A percentile compares a stretch with the other conserved stretches of the same genome.
phyloP scores from a whole-genome alignment of 1,284 basidiomycete genomes.

The Trichosporon sp. region DNA sequence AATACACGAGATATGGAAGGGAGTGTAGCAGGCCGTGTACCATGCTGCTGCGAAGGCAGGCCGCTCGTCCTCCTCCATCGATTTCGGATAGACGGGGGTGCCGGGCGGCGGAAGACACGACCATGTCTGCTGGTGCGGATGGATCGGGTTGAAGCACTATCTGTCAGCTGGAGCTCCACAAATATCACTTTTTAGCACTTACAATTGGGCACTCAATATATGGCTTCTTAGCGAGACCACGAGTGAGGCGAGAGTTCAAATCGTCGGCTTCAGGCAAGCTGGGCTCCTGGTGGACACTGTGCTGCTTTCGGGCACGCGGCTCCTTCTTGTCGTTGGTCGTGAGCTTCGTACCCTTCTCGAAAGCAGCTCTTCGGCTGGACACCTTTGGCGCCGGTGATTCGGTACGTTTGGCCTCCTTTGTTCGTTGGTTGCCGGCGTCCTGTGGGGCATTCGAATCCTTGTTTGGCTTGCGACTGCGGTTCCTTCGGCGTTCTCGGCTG shows the following conservation, averaged over 20 bases:
- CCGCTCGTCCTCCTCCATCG: conserved; percentile 20
- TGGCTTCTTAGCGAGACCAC: conserved; percentile 37
- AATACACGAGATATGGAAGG: conserved; percentile 51
- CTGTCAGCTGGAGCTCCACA: background rate
- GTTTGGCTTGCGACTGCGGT: conserved; percentile 4
- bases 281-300: background rate
- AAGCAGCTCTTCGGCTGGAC: conserved; percentile 32
- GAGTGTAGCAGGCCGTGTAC: conserved; percentile 45
- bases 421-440: background rate
- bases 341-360: conserved; percentile 26
- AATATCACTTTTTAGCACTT: conserved; percentile 14
- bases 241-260: conserved; percentile 38
- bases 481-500: background rate
- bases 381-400: conserved; percentile 6
- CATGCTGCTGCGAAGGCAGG: conserved; percentile 61
- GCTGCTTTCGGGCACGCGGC: conserved; percentile 15
- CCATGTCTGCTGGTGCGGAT: conserved; percentile 44
- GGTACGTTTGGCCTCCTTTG: background rate
- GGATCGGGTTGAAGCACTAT: conserved; percentile 46
- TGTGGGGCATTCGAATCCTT: background rate
- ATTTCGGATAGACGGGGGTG: conserved; percentile 16
- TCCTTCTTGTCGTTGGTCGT: conserved; percentile 10
- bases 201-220: conserved; percentile 48
- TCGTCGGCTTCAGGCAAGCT: conserved; percentile 38
- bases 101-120: conserved; percentile 39